Evolutionary conservation across 1,139 yeast species (phyloP).

Genomic region (Yamadazyma aaseri): DNA sequence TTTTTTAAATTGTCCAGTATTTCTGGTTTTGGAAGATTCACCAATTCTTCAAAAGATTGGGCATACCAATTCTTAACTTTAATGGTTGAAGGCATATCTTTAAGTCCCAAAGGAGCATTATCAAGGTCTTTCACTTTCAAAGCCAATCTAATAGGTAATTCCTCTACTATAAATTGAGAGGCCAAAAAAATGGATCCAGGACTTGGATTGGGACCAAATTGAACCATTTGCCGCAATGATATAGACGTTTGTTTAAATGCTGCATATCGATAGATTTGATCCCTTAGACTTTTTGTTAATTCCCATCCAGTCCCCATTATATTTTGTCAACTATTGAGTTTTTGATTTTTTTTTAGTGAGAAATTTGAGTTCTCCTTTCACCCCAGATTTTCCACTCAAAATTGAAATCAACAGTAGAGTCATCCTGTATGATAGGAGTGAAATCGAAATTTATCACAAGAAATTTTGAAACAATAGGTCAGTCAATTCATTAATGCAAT

Average conservation of each 20-base stretch:
- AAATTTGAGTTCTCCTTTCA: conserved; percentile 3
- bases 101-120: conserved; percentile 72
- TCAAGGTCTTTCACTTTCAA: conserved; percentile 85
- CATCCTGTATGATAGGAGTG: too few relatives aligned
- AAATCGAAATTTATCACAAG: too few relatives aligned
- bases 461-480: too few relatives aligned
- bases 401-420: too few relatives aligned
- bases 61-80: conserved; percentile 89
- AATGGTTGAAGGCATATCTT: conserved; percentile 69
- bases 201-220: conserved; percentile 75
- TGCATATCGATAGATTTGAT: conserved; percentile 57
- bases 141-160: conserved; percentile 83
- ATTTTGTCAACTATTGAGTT: neutral
- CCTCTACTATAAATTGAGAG: conserved; percentile 82
- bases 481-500: too few relatives aligned
- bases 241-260: conserved; percentile 81
- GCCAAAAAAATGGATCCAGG: conserved; percentile 83
- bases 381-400: conserved; percentile 7
- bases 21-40: conserved; percentile 51
- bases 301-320: conserved; percentile 50
- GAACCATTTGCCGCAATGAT: conserved; percentile 87
- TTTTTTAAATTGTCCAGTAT: conserved; percentile 39
- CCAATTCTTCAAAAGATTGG: conserved; percentile 82
- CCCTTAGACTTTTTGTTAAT: conserved; percentile 37
- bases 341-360: neutral